A percentile compares a stretch with the other conserved stretches of the same genome.
phyloP scores from a whole-genome alignment of 441 rosid species.

The Daphne laureola region DNA sequence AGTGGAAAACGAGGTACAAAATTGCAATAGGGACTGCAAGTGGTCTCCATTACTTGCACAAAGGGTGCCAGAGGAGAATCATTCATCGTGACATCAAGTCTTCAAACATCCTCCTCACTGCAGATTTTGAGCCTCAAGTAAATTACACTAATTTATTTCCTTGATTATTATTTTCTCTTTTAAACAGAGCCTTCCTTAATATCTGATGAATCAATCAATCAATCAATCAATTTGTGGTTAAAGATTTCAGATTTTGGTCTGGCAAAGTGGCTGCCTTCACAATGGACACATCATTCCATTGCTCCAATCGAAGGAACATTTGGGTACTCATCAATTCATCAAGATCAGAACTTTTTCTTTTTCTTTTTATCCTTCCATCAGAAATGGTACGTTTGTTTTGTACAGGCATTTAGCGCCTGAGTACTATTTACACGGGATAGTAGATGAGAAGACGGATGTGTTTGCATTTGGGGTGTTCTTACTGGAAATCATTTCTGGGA shows the following conservation, averaged over 20 bases:
- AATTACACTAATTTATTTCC: neutral
- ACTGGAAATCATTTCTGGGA: constrained; percentile 79
- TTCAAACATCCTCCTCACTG: constrained; percentile 69
- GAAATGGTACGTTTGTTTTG: neutral
- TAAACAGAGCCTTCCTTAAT: neutral
- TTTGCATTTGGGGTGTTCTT: constrained; percentile 93
- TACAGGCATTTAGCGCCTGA: constrained; percentile 94
- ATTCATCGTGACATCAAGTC: constrained; percentile 93
- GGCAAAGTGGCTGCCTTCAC: constrained; percentile 98
- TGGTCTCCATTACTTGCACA: constrained; percentile 84
- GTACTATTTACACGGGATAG: constrained; percentile 91
- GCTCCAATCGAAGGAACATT: constrained; percentile 98
- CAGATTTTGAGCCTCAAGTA: constrained; percentile 73
- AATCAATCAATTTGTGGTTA: neutral
- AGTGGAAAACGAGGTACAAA: constrained; percentile 73
- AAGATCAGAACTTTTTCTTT: neutral
- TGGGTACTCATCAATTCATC: constrained; percentile 59
- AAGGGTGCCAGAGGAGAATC: constrained; percentile 86
- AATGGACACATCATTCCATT: constrained; percentile 95
- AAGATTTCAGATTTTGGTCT: constrained; percentile 96
- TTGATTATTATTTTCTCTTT: neutral
- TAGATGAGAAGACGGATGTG: constrained; percentile 97
- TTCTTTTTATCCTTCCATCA: neutral
- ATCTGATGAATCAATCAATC: no score
- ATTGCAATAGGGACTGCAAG: constrained; percentile 75